These are phyloP conservation scores for Pouteria campechiana DNA, from an alignment of 179 eudicot species.

Conservation along the genomic window DNA sequence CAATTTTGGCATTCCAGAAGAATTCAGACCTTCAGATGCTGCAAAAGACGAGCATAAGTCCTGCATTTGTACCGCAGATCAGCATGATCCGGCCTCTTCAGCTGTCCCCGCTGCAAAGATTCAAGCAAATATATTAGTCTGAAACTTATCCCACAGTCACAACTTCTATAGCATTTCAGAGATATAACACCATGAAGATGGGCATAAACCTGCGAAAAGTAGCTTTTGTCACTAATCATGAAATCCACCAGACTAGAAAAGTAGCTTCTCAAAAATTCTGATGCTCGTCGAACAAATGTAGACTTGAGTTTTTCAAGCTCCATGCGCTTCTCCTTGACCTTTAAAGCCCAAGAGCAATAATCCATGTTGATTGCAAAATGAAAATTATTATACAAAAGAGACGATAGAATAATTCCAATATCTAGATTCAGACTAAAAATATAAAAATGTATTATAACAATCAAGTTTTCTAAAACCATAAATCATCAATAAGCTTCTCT, in stretches of 20 bases:
- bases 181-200: background rate
- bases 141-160: conserved; percentile 1
- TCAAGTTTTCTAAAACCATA: no score
- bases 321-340: conserved; percentile 83
- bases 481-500: no score
- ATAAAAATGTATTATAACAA: no score
- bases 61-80: conserved; percentile 92
- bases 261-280: conserved; percentile 80
- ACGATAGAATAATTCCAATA: no score
- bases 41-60: conserved; percentile 96
- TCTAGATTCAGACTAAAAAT: no score
- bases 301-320: conserved; percentile 71
- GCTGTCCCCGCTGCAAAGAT: conserved; percentile 64
- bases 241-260: conserved; percentile 93
- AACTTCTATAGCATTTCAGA: background rate
- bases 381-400: no score
- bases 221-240: conserved; percentile 93
- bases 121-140: conserved; percentile 3
- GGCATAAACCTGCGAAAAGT: conserved; percentile 80
- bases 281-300: conserved; percentile 82
- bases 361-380: no score
- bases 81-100: conserved; percentile 98
- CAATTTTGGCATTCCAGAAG: background rate
- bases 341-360: no score
- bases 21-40: conserved; percentile 67